Evolutionary conservation across 352 stramenopile species (phyloP).

Genomic region (Albugo laibachii): DNA sequence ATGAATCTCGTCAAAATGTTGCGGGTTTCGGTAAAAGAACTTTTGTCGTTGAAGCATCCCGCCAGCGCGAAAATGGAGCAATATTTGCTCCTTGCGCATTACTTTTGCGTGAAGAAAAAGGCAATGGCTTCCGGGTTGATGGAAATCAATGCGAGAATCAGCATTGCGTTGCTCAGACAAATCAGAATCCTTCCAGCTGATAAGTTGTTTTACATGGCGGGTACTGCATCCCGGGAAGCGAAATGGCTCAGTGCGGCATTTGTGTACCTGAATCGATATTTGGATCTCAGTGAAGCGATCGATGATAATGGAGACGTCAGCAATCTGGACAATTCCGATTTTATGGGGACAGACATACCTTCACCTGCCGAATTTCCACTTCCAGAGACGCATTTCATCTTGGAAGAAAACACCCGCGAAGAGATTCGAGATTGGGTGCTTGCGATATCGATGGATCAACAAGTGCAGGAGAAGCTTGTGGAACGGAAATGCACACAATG

Average conservation of each 20-base stretch:
- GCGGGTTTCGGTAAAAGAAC: slow-evolving; percentile 48
- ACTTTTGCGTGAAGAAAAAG: slow-evolving; percentile 53
- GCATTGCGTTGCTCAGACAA: slow-evolving; percentile 81
- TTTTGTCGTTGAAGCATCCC: slow-evolving; percentile 36
- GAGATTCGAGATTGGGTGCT: slow-evolving; percentile 91
- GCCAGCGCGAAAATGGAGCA: slow-evolving; percentile 52
- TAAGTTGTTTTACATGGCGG: slow-evolving; percentile 89
- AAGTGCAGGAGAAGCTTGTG: slow-evolving; percentile 81
- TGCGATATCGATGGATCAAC: slow-evolving; percentile 88
- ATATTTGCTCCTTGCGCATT: slow-evolving; percentile 56
- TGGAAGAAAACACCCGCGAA: slow-evolving; percentile 70
- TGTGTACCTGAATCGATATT: slow-evolving; percentile 89
- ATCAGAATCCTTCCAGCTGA: slow-evolving; percentile 75
- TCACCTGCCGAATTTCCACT: slow-evolving; percentile 53
- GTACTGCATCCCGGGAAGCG: slow-evolving; percentile 49
- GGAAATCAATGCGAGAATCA: slow-evolving; percentile 57
- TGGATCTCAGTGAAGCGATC: slow-evolving; percentile 89
- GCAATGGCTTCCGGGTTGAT: slow-evolving; percentile 29
- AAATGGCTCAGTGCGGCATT: slow-evolving; percentile 86
- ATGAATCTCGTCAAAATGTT: slow-evolving; percentile 47
- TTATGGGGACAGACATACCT: slow-evolving; percentile 84
- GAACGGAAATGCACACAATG: slow-evolving; percentile 49
- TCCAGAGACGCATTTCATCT: slow-evolving; percentile 55
- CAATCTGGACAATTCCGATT: slow-evolving; percentile 87
- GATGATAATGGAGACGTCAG: slow-evolving; percentile 69